phyloP scores from a whole-genome alignment of 352 stramenopile species.

The Blastocystis sp. region DNA sequence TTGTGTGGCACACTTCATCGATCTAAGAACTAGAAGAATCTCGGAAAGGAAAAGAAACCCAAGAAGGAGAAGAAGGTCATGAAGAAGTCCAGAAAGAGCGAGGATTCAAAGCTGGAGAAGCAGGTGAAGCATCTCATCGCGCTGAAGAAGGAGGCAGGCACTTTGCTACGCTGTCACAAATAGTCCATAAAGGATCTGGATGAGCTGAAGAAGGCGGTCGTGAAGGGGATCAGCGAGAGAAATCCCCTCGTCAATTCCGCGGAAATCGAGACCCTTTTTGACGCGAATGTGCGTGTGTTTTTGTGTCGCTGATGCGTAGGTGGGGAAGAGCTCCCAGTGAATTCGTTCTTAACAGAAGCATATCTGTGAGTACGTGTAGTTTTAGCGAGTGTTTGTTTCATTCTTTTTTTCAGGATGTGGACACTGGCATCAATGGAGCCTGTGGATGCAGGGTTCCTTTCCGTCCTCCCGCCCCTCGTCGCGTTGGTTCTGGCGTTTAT shows the following conservation, averaged over 20 bases:
- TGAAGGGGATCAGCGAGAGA: not conserved
- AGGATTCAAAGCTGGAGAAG: not conserved
- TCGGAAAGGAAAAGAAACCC: conserved; percentile 5
- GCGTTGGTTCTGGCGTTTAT: conserved; percentile 66
- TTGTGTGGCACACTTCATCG: not conserved
- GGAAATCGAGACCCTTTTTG: not conserved
- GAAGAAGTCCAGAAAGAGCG: not conserved
- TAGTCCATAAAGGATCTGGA: not conserved
- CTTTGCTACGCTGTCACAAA: not conserved
- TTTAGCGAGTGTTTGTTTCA: not conserved
- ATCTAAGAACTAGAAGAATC: no score
- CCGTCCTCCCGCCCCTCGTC: conserved; percentile 55
- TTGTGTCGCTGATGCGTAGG: no score
- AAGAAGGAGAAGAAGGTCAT: not conserved
- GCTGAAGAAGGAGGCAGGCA: not conserved
- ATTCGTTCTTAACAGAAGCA: no score
- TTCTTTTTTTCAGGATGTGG: not conserved
- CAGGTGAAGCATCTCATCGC: not conserved
- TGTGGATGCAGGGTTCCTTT: conserved; percentile 42
- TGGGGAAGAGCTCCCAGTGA: no score
- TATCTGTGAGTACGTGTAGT: no score
- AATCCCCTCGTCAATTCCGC: not conserved
- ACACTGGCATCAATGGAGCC: conserved; percentile 40
- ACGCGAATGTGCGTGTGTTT: not conserved
- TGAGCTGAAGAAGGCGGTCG: not conserved